These are phyloP conservation scores for Dentipellis sp. DNA, from an alignment of 768 basidiomycete genomes.

Conservation along the genomic window DNA sequence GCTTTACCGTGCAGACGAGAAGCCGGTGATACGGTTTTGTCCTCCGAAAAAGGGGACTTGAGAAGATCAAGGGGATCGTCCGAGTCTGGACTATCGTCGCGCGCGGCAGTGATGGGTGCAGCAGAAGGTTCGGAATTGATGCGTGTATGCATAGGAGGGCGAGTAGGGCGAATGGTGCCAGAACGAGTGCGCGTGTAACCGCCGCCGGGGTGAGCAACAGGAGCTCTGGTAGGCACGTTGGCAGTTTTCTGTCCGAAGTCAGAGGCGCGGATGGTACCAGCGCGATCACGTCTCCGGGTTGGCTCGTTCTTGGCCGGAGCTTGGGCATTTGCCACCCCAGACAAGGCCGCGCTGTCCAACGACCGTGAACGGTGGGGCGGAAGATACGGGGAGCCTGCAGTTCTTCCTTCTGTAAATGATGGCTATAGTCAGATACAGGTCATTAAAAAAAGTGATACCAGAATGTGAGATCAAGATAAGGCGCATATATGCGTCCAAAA, in stretches of 20 bases:
- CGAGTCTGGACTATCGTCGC: constrained; percentile 10
- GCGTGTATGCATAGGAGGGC: constrained; percentile 1
- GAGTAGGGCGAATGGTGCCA: constrained; percentile 13
- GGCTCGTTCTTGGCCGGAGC: not conserved
- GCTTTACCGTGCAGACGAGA: too few relatives aligned
- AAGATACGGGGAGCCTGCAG: not conserved
- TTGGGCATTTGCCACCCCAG: not conserved
- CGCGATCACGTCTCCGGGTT: constrained; percentile 6
- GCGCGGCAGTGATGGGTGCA: constrained; percentile 6
- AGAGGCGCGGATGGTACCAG: constrained; percentile 15
- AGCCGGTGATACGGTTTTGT: not conserved
- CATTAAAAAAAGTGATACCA: not conserved
- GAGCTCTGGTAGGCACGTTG: not conserved
- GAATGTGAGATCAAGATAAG: not conserved
- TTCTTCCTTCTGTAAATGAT: not conserved
- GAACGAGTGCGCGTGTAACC: constrained; percentile 13
- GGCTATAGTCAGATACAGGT: not conserved
- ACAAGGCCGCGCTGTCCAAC: constrained; percentile 4
- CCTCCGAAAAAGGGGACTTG: not conserved
- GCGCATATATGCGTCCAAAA: not conserved
- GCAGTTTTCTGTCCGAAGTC: constrained; percentile 6
- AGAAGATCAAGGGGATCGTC: not conserved
- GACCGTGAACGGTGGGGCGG: constrained; percentile 5
- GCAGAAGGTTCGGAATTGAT: not conserved
- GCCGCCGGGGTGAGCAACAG: not conserved